phyloP scores from a whole-genome alignment of 257 asterid species.

The Plantago elongata region DNA sequence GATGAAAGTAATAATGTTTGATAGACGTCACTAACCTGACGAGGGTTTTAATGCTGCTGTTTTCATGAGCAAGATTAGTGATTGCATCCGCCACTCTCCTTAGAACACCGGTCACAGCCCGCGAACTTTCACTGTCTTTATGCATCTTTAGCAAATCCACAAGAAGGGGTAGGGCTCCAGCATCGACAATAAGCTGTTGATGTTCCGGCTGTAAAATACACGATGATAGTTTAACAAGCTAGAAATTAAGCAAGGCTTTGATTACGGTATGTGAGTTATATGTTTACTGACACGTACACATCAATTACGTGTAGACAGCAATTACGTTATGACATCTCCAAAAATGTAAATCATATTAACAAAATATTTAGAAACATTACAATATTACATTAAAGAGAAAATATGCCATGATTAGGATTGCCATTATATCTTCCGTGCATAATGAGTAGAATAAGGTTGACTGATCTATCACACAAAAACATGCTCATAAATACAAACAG shows the following conservation, averaged over 20 bases:
- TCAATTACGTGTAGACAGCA: neutral
- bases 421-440: too few relatives aligned
- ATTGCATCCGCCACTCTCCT: slow-evolving; percentile 98
- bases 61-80: slow-evolving; percentile 97
- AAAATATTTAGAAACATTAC: too few relatives aligned
- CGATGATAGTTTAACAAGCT: slow-evolving; percentile 9
- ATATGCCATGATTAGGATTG: too few relatives aligned
- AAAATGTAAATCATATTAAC: neutral
- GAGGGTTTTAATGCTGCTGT: slow-evolving; percentile 85
- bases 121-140: slow-evolving; percentile 50
- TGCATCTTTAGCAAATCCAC: slow-evolving; percentile 79
- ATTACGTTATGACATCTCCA: neutral
- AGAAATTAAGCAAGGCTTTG: slow-evolving; percentile 2
- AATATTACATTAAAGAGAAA: too few relatives aligned
- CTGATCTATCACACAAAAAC: too few relatives aligned
- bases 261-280: neutral
- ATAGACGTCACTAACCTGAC: slow-evolving; percentile 52
- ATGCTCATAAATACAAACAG: too few relatives aligned
- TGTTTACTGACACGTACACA: neutral
- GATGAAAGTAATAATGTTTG: neutral
- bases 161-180: slow-evolving; percentile 94
- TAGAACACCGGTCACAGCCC: slow-evolving; percentile 78
- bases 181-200: slow-evolving; percentile 93
- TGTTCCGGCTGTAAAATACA: slow-evolving; percentile 81
- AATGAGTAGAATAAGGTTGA: too few relatives aligned